phyloP scores from a whole-genome alignment of 1,139 yeast genomes.

The Zygosaccharomyces pseudobailii region DNA sequence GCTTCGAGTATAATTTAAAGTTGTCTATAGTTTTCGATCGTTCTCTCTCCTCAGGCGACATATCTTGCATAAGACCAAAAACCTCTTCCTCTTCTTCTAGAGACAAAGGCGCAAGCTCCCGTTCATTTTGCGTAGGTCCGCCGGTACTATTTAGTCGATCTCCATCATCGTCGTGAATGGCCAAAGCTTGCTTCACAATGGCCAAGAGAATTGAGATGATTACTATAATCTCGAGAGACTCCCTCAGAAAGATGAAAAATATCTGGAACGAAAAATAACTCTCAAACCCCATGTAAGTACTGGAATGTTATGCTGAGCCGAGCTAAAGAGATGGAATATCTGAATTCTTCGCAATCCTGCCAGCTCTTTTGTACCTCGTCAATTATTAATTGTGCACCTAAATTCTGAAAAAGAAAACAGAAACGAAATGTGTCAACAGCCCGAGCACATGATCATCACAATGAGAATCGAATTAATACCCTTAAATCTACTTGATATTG shows the following conservation, averaged over 20 bases:
- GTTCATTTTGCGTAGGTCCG: neutral
- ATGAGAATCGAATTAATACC: neutral
- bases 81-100: constrained; percentile 30
- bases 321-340: neutral
- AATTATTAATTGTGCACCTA: neutral
- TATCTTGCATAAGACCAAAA: constrained; percentile 10
- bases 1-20: constrained; percentile 48
- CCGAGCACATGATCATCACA: neutral
- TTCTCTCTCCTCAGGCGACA: constrained; percentile 3
- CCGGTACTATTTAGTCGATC: neutral
- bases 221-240: constrained; percentile 82
- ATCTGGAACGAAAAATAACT: constrained; percentile 41
- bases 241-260: constrained; percentile 86
- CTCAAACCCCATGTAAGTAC: constrained; percentile 26
- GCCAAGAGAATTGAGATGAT: constrained; percentile 87
- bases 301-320: neutral
- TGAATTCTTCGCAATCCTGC: no score
- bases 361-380: neutral
- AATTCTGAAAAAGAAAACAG: neutral
- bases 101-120: constrained; percentile 13
- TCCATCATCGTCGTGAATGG: constrained; percentile 30
- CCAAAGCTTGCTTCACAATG: constrained; percentile 66
- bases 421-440: neutral
- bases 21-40: constrained; percentile 16
- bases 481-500: constrained; percentile 5